Base-by-base conservation (phyloP, 2,329 filamentous ascomycete genomes). In the Neonectria coccinea region DNA sequence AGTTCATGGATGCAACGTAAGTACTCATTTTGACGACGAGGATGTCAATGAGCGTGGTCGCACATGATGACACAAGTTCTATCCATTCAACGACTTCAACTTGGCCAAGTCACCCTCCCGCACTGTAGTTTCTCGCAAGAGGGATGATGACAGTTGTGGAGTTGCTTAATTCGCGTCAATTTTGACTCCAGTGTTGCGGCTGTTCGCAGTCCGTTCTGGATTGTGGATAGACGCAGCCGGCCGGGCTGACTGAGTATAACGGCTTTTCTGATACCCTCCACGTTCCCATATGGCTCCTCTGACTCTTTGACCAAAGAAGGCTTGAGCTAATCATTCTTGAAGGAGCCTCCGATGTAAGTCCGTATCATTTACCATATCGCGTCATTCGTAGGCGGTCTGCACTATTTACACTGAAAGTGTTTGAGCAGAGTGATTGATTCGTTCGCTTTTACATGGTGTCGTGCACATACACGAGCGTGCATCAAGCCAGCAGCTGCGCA, bases 71-170 rank as follows among this genome's bases (percentile, higher is more conserved):
- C 67, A 77, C 77, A 81, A 89, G 89, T 88, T 88, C 70, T 89
- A 91, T 91, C 89, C 89, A 91, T 91, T 91, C 89, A 86, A 90
- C 88, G 85, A 91, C 83, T 78, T 85, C 85, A 83, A 85, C 79
- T 81, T 81, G 78, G 83, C 89, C 90, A 83, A 91, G 89, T 87
- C 86, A 88, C 87, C 82, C 91, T 92, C 85, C 87, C 90, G 79
- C 88, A 92, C 90, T 87, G 78, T 82, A 93, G 88, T 67, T 59
- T 66, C 65, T 70, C 62, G 45, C 65, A 31, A 56, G 70, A 67
- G 66, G 25, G 60, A 85, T 82, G 80, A 92, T 84, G 90, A 92
- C 80, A 85, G 91, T 92, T 90, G 91, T 92, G 90, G 88, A 92
- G 91, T 91, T 88, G 77, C 68, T 82, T 77, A 75, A 62, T 66